Conservation (phyloP, 1,139 yeast genomes). For the Pichia sp. region DNA sequence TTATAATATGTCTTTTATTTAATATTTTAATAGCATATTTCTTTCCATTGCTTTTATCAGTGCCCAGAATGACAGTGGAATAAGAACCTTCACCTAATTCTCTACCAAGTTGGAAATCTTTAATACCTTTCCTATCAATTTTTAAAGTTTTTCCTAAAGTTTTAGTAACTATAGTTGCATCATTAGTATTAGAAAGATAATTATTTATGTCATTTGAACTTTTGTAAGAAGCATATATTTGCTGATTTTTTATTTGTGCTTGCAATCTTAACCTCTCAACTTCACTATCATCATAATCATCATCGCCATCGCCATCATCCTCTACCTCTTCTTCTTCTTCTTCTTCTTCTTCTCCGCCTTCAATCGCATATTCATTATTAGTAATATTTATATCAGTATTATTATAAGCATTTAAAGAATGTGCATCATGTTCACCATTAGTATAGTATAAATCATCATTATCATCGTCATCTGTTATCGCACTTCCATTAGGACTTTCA, state of each 20-base stretch:
- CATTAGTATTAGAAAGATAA: constrained; percentile 1
- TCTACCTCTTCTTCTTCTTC: neutral
- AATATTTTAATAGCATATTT: constrained; percentile 70
- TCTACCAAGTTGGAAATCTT: constrained; percentile 67
- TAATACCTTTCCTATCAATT: constrained; percentile 47
- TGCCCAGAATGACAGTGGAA: constrained; percentile 67
- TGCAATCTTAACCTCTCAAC: constrained; percentile 11
- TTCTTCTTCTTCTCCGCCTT: neutral
- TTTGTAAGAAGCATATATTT: constrained; percentile 1
- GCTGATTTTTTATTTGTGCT: constrained; percentile 9
- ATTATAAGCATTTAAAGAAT: too few species aligned
- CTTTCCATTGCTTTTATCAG: constrained; percentile 49
- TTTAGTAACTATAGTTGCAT: constrained; percentile 10
- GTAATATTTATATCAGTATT: neutral
- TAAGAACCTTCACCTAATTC: constrained; percentile 78
- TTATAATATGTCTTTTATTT: constrained; percentile 67
- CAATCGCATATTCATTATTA: neutral
- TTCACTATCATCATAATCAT: constrained; percentile 13
- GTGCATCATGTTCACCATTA: too few species aligned
- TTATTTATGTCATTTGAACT: neutral
- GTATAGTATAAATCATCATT: neutral
- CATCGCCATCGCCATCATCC: constrained; percentile 15
- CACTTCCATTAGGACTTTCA: neutral
- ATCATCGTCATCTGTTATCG: neutral
- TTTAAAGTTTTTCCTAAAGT: constrained; percentile 24